phyloP scores from a whole-genome alignment of 768 basidiomycete genomes.

The Tylopilus rubrobrunneus region DNA sequence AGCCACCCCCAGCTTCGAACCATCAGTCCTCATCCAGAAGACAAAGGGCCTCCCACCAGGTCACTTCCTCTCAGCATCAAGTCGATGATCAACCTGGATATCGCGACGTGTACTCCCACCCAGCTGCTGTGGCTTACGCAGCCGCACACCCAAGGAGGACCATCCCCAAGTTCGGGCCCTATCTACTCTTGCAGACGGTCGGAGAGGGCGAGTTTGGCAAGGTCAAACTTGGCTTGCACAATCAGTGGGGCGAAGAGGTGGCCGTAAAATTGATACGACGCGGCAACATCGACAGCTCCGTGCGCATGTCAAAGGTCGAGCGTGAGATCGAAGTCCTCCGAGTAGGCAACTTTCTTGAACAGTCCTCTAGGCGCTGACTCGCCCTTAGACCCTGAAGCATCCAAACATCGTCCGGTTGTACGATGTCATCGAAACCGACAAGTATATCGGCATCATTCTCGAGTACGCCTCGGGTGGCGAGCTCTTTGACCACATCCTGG shows the following conservation, averaged over 20 bases:
- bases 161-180: constrained; percentile 93
- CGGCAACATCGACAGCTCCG: constrained; percentile 82
- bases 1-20: constrained; percentile 44
- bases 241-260: constrained; percentile 94
- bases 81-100: constrained; percentile 45
- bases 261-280: constrained; percentile 95
- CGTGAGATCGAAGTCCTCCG: constrained; percentile 96
- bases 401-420: constrained; percentile 98
- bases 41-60: constrained; percentile 71
- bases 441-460: constrained; percentile 98
- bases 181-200: constrained; percentile 90
- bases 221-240: constrained; percentile 95
- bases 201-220: constrained; percentile 99
- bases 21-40: constrained; percentile 44
- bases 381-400: constrained; percentile 78
- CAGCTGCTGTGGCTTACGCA: constrained; percentile 79
- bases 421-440: constrained; percentile 99
- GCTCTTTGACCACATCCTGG: constrained; percentile 97
- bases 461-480: constrained; percentile 99
- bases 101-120: constrained; percentile 79
- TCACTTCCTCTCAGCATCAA: constrained; percentile 51
- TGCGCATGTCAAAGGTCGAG: constrained; percentile 92
- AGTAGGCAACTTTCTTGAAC: constrained; percentile 44
- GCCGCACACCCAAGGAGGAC: constrained; percentile 80
- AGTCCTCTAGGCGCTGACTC: constrained; percentile 6